Base-by-base conservation (phyloP, 129 eudicot genomes). In the Arctium lappa region DNA sequence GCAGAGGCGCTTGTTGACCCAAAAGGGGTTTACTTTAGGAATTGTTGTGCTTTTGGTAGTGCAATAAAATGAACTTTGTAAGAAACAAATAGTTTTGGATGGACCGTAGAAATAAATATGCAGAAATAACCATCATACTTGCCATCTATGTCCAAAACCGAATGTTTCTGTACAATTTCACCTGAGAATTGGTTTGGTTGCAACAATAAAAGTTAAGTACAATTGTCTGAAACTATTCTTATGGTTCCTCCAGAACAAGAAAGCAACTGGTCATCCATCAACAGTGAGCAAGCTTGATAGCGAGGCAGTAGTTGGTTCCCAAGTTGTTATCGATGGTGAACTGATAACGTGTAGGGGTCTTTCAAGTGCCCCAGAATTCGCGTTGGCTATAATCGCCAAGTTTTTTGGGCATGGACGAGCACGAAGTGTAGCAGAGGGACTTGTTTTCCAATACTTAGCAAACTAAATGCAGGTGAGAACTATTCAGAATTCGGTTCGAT, bases 351-450 rank as follows among this genome's bases (percentile, higher is more conserved):
- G 97, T 76, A 86, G 81, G 40, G 99, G 99, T 68, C 89, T 88
- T 75, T 86, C 92, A 27, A 85, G 88, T 62, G 71, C 91, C 74
- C 86, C 84, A 1, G 93, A 90, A 74, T 90, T 95, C 86, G 90
- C 95, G 30, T 88, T 95, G 73, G 91, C 94, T 81, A 90, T 93
- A 33, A 97, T 95, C n/a, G 79, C 87, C 82, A 95, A 95, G 90
- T 89, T 93, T 80, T 95, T 89, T 50, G 99, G 98, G 44, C 89
- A 91, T 75, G 95, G 93, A 15, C 85, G 99, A 74, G 98, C 98
- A 46, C 89, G 92, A 84, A 90, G 99, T 84, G 98, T 95, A n/a
- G 99, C 99, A 22, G 92, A 91, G 30, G 98, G 97, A n/a, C 97
- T 95, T 2, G 99, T 95, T 46, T 93, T 83, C 10, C 90, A 91